phyloP scores from a whole-genome alignment of 2,329 filamentous ascomycete species.

The Colletotrichum eleusines region DNA sequence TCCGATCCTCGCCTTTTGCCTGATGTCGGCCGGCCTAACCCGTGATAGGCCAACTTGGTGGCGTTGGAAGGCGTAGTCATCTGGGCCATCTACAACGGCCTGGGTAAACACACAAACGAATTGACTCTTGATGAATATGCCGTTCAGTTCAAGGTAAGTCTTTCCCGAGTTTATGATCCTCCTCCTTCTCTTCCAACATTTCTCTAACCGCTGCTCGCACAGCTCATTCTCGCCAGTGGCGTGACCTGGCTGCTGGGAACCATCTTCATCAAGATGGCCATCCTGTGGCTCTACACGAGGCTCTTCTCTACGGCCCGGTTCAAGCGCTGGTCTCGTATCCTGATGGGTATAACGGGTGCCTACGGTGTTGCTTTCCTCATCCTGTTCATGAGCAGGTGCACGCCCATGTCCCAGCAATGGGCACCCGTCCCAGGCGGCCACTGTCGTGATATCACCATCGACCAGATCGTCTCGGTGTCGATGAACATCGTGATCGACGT shows the following conservation, averaged over 20 bases:
- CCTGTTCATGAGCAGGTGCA: constrained; percentile 50
- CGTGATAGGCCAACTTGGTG: constrained; percentile 33
- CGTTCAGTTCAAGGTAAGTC: constrained; percentile 35
- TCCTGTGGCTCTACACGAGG: constrained; percentile 49
- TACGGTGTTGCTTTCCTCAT: constrained; percentile 49
- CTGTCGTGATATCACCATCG: constrained; percentile 51
- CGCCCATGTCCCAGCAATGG: constrained; percentile 49
- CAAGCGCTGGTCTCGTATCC: constrained; percentile 44
- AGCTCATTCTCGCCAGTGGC: constrained; percentile 45
- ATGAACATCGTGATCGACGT: constrained; percentile 48
- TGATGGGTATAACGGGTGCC: constrained; percentile 45
- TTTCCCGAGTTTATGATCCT: neutral
- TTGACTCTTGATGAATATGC: constrained; percentile 31
- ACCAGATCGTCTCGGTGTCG: constrained; percentile 45
- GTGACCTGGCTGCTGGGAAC: constrained; percentile 48
- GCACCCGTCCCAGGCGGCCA: constrained; percentile 49
- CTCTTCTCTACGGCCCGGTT: constrained; percentile 48
- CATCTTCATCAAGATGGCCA: constrained; percentile 49
- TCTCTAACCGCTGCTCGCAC: constrained; percentile 1
- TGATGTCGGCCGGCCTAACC: constrained; percentile 1
- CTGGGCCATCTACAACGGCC: constrained; percentile 46
- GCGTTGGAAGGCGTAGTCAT: constrained; percentile 40
- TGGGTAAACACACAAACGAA: constrained; percentile 43
- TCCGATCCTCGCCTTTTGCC: neutral
- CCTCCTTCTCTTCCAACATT: too few species aligned